Base-by-base conservation (phyloP, 2,329 filamentous ascomycete species). In the Trichoderma harzianum region DNA sequence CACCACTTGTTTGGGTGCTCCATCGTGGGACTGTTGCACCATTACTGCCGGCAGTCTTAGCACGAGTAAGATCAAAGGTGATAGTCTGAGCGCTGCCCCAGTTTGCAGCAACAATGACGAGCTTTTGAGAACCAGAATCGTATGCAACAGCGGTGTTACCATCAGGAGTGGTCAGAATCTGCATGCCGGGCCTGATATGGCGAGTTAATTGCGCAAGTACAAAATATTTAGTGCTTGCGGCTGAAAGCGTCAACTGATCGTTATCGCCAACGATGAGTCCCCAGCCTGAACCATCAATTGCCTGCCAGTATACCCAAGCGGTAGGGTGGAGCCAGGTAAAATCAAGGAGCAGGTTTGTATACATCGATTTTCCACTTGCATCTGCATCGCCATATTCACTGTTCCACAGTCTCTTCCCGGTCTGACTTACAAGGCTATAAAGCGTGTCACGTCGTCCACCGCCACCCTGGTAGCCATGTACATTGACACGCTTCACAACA, bases 261-360 rank as follows among this genome's bases (percentile, higher is more conserved):
- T 68, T 68, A 16, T 68, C 65, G 24, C 65, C 65, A 12, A 30
- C 34, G 18, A 68, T 58, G 53, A 68, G 65, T 24, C 65, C 65
- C 65, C 65, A 68, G 5, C 65, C 65, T 5, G 65, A 28, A 18
- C 14, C 16, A 10, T 68, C 65, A 32, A 68, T 68, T 12, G 65
- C 65, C 26, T 68, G 65, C 65, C 65, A 68, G 53, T 68, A 68
- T 6, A 68, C 65, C 65, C 65, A 68, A 21, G 65, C 65, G 21
- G 65, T 68, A 30, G 65, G 65, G 8, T 68, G 65, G 6, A 68
- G 65, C 65, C 65, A 68, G 1, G 53, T 58, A n/a, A 68, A 43
- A 8, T 68, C 65, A 26, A 68, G 65, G 26, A 68, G 51, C 24
- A 68, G 24, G 18, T 68, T 68, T 18, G 34, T n/a, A 30, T 43